These are phyloP conservation scores for Suillus subalutaceus DNA, from an alignment of 768 basidiomycete species.

Conservation along the genomic window DNA sequence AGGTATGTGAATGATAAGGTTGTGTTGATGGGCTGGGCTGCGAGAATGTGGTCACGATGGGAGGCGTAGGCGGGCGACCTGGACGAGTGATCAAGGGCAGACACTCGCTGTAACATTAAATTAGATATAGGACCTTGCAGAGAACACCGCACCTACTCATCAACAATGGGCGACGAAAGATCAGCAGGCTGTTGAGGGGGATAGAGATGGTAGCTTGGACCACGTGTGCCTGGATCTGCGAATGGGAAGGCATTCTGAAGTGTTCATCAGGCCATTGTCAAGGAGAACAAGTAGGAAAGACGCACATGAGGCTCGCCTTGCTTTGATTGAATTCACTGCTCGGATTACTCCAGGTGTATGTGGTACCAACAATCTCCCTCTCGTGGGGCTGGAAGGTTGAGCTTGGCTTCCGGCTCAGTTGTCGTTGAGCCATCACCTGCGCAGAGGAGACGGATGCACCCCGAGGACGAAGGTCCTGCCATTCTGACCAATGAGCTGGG, in stretches of 20 bases:
- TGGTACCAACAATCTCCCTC: slow-evolving; percentile 32
- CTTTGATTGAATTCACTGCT: slow-evolving; percentile 24
- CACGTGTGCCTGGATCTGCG: too few species aligned
- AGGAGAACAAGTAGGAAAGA: neutral
- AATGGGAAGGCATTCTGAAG: slow-evolving; percentile 14
- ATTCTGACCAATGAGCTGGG: slow-evolving; percentile 88
- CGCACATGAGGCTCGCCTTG: slow-evolving; percentile 23
- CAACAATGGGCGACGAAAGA: too few species aligned
- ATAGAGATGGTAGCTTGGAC: too few species aligned
- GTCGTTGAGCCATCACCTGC: slow-evolving; percentile 18
- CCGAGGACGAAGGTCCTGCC: slow-evolving; percentile 56
- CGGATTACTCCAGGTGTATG: slow-evolving; percentile 34
- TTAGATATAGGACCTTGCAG: too few species aligned
- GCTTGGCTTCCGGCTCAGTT: slow-evolving; percentile 29
- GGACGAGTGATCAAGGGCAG: too few species aligned
- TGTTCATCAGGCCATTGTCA: neutral
- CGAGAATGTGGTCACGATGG: too few species aligned
- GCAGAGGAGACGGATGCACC: slow-evolving; percentile 30
- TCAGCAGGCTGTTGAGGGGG: too few species aligned
- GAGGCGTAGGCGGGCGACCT: too few species aligned
- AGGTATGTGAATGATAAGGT: too few species aligned
- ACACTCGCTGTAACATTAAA: too few species aligned
- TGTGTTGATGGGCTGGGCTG: too few species aligned
- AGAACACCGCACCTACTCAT: too few species aligned
- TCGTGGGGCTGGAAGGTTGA: slow-evolving; percentile 27